These are phyloP conservation scores for Aspergillus ellipticus DNA, from an alignment of 495 filamentous ascomycete species.

Conservation along the genomic window DNA sequence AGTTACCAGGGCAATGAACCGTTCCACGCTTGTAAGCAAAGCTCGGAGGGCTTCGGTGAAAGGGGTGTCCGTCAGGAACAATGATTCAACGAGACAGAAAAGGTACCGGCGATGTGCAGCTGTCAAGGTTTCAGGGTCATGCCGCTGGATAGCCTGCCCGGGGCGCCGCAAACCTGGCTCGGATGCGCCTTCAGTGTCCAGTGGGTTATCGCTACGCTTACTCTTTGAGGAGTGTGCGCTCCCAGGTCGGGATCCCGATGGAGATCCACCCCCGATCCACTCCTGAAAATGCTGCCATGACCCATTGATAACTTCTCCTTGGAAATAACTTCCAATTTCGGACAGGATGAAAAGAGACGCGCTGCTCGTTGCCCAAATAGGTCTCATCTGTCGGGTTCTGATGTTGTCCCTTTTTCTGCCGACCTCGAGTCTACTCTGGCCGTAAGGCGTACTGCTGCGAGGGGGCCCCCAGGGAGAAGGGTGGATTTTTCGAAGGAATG, in stretches of 20 bases:
- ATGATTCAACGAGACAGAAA: conserved; percentile 55
- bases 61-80: conserved; percentile 64
- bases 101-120: conserved; percentile 76
- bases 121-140: conserved; percentile 81
- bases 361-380: conserved; percentile 80
- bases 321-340: conserved; percentile 80
- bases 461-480: conserved; percentile 64
- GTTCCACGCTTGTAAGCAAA: conserved; percentile 69
- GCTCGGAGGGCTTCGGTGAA: conserved; percentile 70
- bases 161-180: conserved; percentile 8
- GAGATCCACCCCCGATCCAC: conserved; percentile 49
- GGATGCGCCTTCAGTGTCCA: conserved; percentile 9
- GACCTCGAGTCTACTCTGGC: conserved; percentile 49
- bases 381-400: conserved; percentile 63
- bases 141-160: conserved; percentile 39
- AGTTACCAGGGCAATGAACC: conserved; percentile 68
- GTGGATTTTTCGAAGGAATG: conserved; percentile 68
- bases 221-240: conserved; percentile 32
- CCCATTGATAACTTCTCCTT: conserved; percentile 80
- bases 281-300: conserved; percentile 62
- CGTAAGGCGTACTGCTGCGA: conserved; percentile 55
- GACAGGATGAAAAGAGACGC: conserved; percentile 83
- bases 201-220: conserved; percentile 3
- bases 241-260: conserved; percentile 33
- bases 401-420: conserved; percentile 56